Percentiles rank a stretch among this genome's conserved stretches.
Conservation (phyloP, 2,329 filamentous ascomycete genomes). For the Paecilomyces variotii region DNA sequence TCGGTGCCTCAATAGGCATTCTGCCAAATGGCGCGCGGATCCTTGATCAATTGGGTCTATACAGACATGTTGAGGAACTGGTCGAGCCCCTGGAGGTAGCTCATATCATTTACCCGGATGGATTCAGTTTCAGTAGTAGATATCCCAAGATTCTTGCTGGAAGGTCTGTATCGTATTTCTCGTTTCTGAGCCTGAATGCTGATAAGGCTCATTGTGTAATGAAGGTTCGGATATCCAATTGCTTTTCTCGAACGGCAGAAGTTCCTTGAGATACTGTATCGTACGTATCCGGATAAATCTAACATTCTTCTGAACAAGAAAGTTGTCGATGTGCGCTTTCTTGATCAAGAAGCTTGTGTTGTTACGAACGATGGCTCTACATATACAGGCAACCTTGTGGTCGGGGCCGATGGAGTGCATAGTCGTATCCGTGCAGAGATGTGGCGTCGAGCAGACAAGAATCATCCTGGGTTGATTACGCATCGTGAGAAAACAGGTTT, state of each 20-base stretch:
- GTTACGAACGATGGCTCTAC: slow-evolving; percentile 24
- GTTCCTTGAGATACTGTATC: slow-evolving; percentile 16
- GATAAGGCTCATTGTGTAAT: slow-evolving; percentile 3
- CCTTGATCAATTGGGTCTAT: slow-evolving; percentile 42
- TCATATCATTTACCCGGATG: slow-evolving; percentile 7
- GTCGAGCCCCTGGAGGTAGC: slow-evolving; percentile 9
- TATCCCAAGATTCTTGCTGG: slow-evolving; percentile 5
- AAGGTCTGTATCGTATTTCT: slow-evolving; percentile 1
- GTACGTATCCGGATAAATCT: slow-evolving; percentile 20
- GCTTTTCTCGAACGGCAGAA: slow-evolving; percentile 11
- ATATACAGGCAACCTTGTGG: slow-evolving; percentile 28
- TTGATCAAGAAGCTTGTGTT: slow-evolving; percentile 18
- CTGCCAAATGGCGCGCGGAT: slow-evolving; percentile 36
- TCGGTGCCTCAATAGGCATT: slow-evolving; percentile 42
- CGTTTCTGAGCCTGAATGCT: neutral
- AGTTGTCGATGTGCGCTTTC: slow-evolving; percentile 19
- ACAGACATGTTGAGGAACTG: slow-evolving; percentile 14
- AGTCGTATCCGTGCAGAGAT: slow-evolving; percentile 31
- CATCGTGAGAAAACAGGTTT: neutral
- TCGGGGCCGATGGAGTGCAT: slow-evolving; percentile 38
- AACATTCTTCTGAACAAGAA: slow-evolving; percentile 21
- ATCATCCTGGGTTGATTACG: slow-evolving; percentile 1
- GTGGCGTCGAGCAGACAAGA: slow-evolving; percentile 12
- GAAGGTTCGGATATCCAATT: slow-evolving; percentile 13
- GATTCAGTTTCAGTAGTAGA: slow-evolving; percentile 3